Conservation (phyloP, 1,284 basidiomycete species). For the Agroathelia rolfsii region DNA sequence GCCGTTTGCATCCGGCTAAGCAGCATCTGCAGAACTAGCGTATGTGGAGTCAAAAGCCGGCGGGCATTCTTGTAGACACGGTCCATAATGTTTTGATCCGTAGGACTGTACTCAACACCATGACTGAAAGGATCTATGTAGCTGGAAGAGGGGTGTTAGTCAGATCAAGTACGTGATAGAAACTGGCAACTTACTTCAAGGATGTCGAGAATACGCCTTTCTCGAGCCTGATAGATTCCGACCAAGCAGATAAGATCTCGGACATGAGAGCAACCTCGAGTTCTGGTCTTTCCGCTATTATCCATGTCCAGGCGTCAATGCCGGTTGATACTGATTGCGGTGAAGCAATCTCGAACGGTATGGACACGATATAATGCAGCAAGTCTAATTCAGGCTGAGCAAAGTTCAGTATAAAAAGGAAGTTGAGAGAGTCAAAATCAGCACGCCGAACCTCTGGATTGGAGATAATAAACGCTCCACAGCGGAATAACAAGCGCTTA, state of each 20-base stretch:
- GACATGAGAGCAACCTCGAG: slow-evolving; percentile 69
- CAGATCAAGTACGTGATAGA: slow-evolving; percentile 3
- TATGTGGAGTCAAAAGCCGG: slow-evolving; percentile 75
- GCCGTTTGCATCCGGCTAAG: slow-evolving; percentile 91
- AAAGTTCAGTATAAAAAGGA: slow-evolving; percentile 2
- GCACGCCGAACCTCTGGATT: slow-evolving; percentile 55
- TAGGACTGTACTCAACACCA: slow-evolving; percentile 85
- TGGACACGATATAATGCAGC: slow-evolving; percentile 77
- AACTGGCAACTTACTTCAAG: slow-evolving; percentile 77
- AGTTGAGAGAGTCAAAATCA: no score
- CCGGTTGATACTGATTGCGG: slow-evolving; percentile 81
- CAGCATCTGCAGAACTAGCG: slow-evolving; percentile 81
- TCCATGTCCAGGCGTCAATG: slow-evolving; percentile 95
- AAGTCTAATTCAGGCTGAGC: slow-evolving; percentile 76
- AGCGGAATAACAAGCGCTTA: slow-evolving; percentile 80
- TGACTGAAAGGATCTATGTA: slow-evolving; percentile 82
- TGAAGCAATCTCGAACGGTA: slow-evolving; percentile 88
- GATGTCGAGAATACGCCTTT: slow-evolving; percentile 78
- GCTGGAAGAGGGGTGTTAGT: slow-evolving; percentile 30
- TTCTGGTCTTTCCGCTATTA: slow-evolving; percentile 80
- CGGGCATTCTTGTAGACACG: slow-evolving; percentile 62
- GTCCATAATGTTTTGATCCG: slow-evolving; percentile 80
- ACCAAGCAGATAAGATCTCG: slow-evolving; percentile 86
- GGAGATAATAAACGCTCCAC: slow-evolving; percentile 75
- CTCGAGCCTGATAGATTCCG: slow-evolving; percentile 64